Evolutionary conservation across 1,284 basidiomycete genomes (phyloP).

Genomic region (Thelephora terrestris): DNA sequence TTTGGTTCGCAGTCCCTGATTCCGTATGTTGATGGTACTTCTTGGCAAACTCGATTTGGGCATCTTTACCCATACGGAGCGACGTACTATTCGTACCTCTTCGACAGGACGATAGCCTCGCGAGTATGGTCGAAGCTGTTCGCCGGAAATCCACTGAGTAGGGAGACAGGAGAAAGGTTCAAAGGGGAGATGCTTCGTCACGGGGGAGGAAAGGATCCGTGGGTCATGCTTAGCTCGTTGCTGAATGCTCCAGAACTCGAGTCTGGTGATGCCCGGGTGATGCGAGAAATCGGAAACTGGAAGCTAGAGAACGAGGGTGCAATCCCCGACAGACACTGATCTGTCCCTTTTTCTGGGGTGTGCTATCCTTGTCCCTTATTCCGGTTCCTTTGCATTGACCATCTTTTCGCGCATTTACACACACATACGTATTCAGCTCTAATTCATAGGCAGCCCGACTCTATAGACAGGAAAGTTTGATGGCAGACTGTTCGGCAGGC

Average conservation of each 20-base stretch:
- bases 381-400: no score
- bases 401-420: no score
- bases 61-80: slow-evolving; percentile 96
- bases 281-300: slow-evolving; percentile 87
- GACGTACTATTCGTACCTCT: slow-evolving; percentile 95
- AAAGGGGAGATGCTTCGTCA: slow-evolving; percentile 68
- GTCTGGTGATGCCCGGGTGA: slow-evolving; percentile 69
- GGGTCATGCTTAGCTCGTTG: slow-evolving; percentile 82
- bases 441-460: no score
- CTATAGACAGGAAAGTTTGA: no score
- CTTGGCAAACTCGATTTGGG: slow-evolving; percentile 93
- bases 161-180: slow-evolving; percentile 67
- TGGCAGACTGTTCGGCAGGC: no score
- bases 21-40: slow-evolving; percentile 72
- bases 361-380: no score
- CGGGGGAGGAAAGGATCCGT: slow-evolving; percentile 90
- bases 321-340: slow-evolving; percentile 17
- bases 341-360: background rate
- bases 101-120: slow-evolving; percentile 92
- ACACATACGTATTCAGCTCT: no score
- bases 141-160: slow-evolving; percentile 46
- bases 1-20: slow-evolving; percentile 69
- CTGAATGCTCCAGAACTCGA: slow-evolving; percentile 55
- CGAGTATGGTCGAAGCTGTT: slow-evolving; percentile 83
- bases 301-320: slow-evolving; percentile 57